These are phyloP conservation scores for Puccinia polysora DNA, from an alignment of 1,284 basidiomycete genomes.

Conservation along the genomic window DNA sequence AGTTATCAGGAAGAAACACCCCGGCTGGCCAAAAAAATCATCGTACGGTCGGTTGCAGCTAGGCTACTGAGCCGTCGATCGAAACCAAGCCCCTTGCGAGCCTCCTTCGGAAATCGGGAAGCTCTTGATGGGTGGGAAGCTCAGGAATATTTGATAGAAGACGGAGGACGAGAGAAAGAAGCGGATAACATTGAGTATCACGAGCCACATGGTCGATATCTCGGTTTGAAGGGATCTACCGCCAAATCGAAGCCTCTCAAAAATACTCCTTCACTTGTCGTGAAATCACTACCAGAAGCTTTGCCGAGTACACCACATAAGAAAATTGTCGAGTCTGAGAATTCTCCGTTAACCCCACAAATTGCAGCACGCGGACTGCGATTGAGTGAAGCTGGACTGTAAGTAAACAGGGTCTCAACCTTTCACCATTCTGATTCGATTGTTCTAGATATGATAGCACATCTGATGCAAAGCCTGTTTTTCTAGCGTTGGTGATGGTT, in stretches of 20 bases:
- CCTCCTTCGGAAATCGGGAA: conserved; percentile 2
- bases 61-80: conserved; percentile 9
- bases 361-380: conserved; percentile 2
- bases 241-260: background rate
- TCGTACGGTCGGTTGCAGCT: no score
- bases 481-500: background rate
- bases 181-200: background rate
- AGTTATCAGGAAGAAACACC: no score
- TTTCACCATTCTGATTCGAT: background rate
- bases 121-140: background rate
- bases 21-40: no score
- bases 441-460: no score
- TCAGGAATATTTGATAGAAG: background rate
- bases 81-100: conserved; percentile 4
- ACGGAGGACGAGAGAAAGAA: background rate
- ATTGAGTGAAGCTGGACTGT: background rate
- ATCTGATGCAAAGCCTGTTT: conserved; percentile 1
- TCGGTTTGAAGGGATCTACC: background rate
- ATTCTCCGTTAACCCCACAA: conserved; percentile 12
- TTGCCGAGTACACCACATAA: background rate
- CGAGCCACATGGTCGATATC: background rate
- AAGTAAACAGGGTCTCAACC: background rate
- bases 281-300: background rate
- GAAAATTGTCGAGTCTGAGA: background rate
- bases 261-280: background rate